phyloP scores from a whole-genome alignment of 331 rosid genomes.

The Telfairia occidentalis region DNA sequence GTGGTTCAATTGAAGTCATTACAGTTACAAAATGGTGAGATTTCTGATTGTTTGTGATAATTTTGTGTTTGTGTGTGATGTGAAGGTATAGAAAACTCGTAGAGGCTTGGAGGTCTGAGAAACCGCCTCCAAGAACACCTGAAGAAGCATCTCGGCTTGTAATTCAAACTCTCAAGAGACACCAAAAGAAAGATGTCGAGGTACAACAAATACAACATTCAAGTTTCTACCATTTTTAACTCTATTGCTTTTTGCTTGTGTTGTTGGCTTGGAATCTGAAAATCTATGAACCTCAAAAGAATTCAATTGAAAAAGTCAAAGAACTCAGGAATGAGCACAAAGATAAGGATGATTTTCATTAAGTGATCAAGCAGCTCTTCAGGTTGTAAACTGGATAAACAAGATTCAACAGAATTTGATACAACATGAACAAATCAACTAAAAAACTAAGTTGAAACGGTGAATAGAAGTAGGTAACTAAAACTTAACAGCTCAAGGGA shows the following conservation, averaged over 20 bases:
- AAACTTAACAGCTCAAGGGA: no score
- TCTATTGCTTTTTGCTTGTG: not conserved
- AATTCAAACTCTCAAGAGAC: constrained; percentile 47
- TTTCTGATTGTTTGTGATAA: not conserved
- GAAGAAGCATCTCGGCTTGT: constrained; percentile 74
- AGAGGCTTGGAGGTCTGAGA: constrained; percentile 60
- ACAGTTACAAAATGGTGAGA: not conserved
- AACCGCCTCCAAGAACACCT: constrained; percentile 66
- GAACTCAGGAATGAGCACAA: no score
- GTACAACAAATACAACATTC: constrained; percentile 23
- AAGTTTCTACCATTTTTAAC: not conserved
- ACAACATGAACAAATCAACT: no score
- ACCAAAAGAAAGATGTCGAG: constrained; percentile 76
- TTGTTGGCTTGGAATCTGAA: not conserved
- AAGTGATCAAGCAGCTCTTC: no score
- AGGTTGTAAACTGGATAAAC: no score
- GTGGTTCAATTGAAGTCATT: not conserved
- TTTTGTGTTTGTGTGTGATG: not conserved
- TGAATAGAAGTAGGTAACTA: no score
- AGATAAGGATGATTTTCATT: no score
- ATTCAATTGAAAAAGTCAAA: not conserved
- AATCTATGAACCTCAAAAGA: not conserved
- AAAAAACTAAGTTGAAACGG: no score
- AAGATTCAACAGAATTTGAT: no score
- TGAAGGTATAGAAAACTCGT: constrained; percentile 78